phyloP scores from a whole-genome alignment of 2,329 filamentous ascomycete genomes.

The Fusarium scirpi region DNA sequence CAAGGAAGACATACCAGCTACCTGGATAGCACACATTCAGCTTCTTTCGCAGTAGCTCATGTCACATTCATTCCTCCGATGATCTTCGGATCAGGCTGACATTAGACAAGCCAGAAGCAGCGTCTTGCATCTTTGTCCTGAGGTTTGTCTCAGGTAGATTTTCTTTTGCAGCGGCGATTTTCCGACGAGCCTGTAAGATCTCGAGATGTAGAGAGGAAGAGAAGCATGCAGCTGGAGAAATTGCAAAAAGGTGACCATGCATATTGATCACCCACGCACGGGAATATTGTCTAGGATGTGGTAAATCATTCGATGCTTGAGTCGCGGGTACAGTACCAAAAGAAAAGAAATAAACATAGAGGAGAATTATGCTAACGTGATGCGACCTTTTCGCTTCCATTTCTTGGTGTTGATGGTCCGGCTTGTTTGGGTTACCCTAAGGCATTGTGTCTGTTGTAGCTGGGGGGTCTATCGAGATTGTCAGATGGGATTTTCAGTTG shows the following conservation, averaged over 20 bases:
- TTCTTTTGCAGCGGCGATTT: accelerated
- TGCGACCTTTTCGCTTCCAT: not conserved
- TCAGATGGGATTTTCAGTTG: not conserved
- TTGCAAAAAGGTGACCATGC: not conserved
- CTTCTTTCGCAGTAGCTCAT: not conserved
- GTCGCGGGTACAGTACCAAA: not conserved
- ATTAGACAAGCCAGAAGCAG: not conserved
- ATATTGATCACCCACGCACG: not conserved
- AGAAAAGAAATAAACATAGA: not conserved
- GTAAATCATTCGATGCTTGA: not conserved
- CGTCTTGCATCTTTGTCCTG: not conserved
- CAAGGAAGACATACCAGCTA: slow-evolving; percentile 1
- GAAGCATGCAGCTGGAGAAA: not conserved
- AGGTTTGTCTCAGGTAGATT: slow-evolving; percentile 1
- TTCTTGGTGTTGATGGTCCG: not conserved
- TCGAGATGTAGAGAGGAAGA: not conserved
- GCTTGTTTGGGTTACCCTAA: not conserved
- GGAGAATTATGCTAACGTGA: not conserved
- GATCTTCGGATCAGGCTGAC: not conserved
- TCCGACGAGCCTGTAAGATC: not conserved
- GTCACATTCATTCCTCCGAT: not conserved
- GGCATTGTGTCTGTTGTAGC: not conserved
- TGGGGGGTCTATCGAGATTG: not conserved
- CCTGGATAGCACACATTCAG: not conserved
- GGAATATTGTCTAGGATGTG: not conserved